Base-by-base conservation (phyloP, 805 yeast species). In the Metschnikowia borealis region DNA sequence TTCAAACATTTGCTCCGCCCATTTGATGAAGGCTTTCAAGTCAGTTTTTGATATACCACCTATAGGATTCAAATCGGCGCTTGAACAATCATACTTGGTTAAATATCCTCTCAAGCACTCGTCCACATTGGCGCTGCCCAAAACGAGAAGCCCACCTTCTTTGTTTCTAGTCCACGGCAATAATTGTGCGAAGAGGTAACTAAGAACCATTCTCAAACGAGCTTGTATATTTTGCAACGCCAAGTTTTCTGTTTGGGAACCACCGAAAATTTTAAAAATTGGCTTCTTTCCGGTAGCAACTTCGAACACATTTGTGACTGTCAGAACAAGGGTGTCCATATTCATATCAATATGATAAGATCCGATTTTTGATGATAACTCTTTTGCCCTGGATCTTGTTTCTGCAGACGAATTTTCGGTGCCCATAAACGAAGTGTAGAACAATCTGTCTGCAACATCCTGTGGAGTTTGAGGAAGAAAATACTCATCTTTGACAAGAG, bases 1-100 rank as follows among this genome's bases (percentile, higher is more conserved):
- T 1, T 87, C 78, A 64, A 86, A 92, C 48, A 79, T 74, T 6
- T 62, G 65, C 32, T 81, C 76, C 0, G 97, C 89, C 80, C 89
- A 94, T 2, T 75, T 81, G 47, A 94, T 94, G 61, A 95, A 94
- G 47, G 80, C 75, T 64, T 89, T 90, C 64, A 94, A 73, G 63
- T 95, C 99, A 0, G 90, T 89, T 65, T 94, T 94, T 14, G 99
- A 92, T 39, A 94, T 89, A 34, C 97, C 96, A n/a, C 99, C 99
- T 58, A 94, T 95, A 26, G 99, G 99, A 64, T 94, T 94, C 53
- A 94, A 81, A 70, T 94, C 99, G 1, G 99, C 99, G 15, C 96
- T 84, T 3, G 98, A 91, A 67, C 97, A 90, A 67, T 94, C 99
- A 68, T 94, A 94, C 65, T 94, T 94, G 8, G 99, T 94, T 62